A percentile compares a stretch with the other conserved stretches of the same genome.
Evolutionary conservation across 2,329 filamentous ascomycete genomes (phyloP).

Genomic region (Colletotrichum magnum): DNA sequence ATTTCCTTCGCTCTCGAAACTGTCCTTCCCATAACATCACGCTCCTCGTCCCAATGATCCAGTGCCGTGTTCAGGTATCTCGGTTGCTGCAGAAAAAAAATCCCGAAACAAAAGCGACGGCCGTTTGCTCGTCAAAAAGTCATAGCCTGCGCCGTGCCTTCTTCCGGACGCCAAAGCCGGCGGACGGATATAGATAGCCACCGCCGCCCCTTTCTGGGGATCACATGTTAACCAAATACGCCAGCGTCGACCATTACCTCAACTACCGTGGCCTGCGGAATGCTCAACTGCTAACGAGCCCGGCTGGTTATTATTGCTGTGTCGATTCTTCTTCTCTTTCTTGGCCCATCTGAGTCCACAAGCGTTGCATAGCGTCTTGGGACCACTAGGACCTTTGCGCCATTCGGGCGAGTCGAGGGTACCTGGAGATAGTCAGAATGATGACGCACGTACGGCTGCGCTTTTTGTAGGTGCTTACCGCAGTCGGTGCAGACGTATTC

Average conservation of each 20-base stretch:
- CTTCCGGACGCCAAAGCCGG: constrained; percentile 33
- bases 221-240: constrained; percentile 13
- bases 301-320: constrained; percentile 22
- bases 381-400: constrained; percentile 91
- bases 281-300: constrained; percentile 36
- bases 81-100: constrained; percentile 30
- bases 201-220: constrained; percentile 4
- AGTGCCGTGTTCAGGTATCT: constrained; percentile 38
- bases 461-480: constrained; percentile 64
- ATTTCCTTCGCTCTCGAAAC: constrained; percentile 36
- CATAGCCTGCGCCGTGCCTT: constrained; percentile 25
- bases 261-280: constrained; percentile 21
- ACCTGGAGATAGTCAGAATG: constrained; percentile 56
- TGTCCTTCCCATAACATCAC: constrained; percentile 19
- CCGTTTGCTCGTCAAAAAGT: constrained; percentile 33
- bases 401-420: constrained; percentile 95
- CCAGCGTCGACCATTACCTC: constrained; percentile 23
- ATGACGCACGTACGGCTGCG: constrained; percentile 2
- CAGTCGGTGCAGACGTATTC: constrained; percentile 98
- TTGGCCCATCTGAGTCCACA: constrained; percentile 85
- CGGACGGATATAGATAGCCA: background rate
- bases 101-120: constrained; percentile 27
- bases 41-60: constrained; percentile 20
- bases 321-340: constrained; percentile 82
- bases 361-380: constrained; percentile 96